Evolutionary conservation across 1,284 basidiomycete genomes (phyloP).

Genomic region (Pterulicium gracile): DNA sequence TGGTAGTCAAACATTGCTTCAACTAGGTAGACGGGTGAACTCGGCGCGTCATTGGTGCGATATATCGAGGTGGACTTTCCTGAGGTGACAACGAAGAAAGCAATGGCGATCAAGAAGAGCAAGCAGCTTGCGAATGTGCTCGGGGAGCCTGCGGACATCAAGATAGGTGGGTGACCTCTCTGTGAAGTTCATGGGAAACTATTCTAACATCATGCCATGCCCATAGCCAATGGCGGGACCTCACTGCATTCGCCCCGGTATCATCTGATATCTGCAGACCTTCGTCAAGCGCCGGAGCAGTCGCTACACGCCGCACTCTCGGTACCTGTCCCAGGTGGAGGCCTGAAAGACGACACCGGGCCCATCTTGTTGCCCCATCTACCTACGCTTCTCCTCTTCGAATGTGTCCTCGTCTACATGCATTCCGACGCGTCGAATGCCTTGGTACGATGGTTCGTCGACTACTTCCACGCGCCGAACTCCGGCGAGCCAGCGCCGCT

Average conservation of each 20-base stretch:
- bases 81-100: constrained; percentile 77
- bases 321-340: constrained; percentile 12
- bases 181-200: constrained; percentile 5
- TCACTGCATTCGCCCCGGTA: constrained; percentile 57
- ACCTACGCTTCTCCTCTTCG: constrained; percentile 80
- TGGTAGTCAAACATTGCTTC: constrained; percentile 8
- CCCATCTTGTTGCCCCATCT: constrained; percentile 45
- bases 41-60: constrained; percentile 32
- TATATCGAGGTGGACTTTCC: constrained; percentile 92
- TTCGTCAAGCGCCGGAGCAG: constrained; percentile 42
- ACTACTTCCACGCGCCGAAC: constrained; percentile 30
- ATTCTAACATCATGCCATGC: constrained; percentile 2
- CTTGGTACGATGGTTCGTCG: constrained; percentile 69
- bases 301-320: constrained; percentile 28
- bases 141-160: constrained; percentile 34
- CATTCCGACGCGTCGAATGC: constrained; percentile 41
- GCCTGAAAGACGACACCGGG: constrained; percentile 11
- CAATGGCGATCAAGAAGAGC: constrained; percentile 69
- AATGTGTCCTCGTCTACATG: constrained; percentile 93
- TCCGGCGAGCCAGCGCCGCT: constrained; percentile 19
- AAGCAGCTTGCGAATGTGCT: constrained; percentile 44
- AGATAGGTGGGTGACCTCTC: too few relatives aligned
- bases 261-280: constrained; percentile 66
- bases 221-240: constrained; percentile 57
- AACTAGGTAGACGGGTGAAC: constrained; percentile 38